Evolutionary conservation across 75 land plant genomes (phyloP).

Genomic region (Isoetes taiwanensis): DNA sequence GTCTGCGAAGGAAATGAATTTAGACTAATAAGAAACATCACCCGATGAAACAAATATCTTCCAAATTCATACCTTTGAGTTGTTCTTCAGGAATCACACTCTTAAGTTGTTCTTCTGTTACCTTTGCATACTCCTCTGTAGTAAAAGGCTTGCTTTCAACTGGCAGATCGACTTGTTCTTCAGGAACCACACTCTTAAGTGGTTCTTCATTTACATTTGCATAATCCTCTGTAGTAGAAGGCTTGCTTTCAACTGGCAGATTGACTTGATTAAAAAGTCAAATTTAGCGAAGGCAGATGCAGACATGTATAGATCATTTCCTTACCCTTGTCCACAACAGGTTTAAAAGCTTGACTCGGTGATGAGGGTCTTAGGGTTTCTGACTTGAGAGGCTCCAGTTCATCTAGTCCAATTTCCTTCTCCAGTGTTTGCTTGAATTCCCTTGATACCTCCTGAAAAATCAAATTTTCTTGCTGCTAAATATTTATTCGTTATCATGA

Average conservation of each 20-base stretch:
- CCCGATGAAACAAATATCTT: no score
- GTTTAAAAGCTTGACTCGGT: neutral
- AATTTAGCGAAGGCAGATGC: constrained; percentile 6
- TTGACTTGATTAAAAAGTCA: constrained; percentile 2
- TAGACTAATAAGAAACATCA: no score
- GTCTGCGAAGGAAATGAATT: no score
- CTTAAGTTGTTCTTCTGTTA: constrained; percentile 27
- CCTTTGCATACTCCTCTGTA: constrained; percentile 27
- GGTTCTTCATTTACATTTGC: neutral
- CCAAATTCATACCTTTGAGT: constrained; percentile 29
- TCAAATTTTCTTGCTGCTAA: no score
- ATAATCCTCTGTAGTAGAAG: neutral
- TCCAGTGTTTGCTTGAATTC: constrained; percentile 91
- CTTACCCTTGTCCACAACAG: constrained; percentile 4
- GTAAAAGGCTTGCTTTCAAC: constrained; percentile 17
- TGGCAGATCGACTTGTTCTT: no score
- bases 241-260: neutral
- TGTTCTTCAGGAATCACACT: constrained; percentile 22
- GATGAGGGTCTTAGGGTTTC: neutral
- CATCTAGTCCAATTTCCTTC: constrained; percentile 90
- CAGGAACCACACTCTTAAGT: neutral
- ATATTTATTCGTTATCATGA: no score
- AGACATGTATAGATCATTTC: neutral
- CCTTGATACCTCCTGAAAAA: constrained; percentile 89
- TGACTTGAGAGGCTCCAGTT: constrained; percentile 16